Evolutionary conservation across 2,329 filamentous ascomycete species (phyloP).

Genomic region (Cercospora sp.): DNA sequence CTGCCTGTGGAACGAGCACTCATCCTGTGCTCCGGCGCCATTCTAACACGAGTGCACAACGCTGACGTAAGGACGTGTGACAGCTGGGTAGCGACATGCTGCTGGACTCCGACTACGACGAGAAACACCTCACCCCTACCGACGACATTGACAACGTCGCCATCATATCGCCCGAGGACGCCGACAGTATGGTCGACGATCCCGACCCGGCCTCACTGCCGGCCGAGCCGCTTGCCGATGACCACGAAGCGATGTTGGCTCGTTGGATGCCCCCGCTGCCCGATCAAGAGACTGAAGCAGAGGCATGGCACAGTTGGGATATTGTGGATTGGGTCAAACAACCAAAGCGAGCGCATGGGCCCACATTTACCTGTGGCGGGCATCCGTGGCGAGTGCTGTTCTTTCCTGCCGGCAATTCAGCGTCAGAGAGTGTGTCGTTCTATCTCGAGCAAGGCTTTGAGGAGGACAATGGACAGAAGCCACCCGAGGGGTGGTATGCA

Average conservation of each 20-base stretch:
- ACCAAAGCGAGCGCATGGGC: conserved; percentile 80
- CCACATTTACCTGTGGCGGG: conserved; percentile 80
- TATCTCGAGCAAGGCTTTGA: conserved; percentile 95
- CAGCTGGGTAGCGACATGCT: conserved; percentile 64
- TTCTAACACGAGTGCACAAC: conserved; percentile 16
- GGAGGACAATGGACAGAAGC: conserved; percentile 59
- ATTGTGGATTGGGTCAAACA: conserved; percentile 79
- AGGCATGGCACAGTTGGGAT: conserved; percentile 79
- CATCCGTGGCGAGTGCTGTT: conserved; percentile 94
- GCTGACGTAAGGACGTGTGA: conserved; percentile 29
- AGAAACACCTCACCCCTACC: conserved; percentile 53
- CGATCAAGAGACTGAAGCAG: conserved; percentile 77
- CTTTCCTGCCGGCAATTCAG: conserved; percentile 90
- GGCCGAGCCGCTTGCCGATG: conserved; percentile 55
- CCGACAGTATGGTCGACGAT: conserved; percentile 57
- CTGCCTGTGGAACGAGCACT: not conserved
- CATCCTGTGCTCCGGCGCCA: not conserved
- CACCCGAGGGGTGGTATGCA: conserved; percentile 92
- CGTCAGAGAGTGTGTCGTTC: conserved; percentile 84
- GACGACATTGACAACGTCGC: conserved; percentile 50
- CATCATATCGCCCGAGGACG: conserved; percentile 60
- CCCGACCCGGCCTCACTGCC: conserved; percentile 45
- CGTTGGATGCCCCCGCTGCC: conserved; percentile 72
- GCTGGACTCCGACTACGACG: conserved; percentile 63
- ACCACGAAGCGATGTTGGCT: conserved; percentile 80